These are phyloP conservation scores for Juglanconis juglandina DNA, from an alignment of 2,329 filamentous ascomycete species.

Conservation along the genomic window DNA sequence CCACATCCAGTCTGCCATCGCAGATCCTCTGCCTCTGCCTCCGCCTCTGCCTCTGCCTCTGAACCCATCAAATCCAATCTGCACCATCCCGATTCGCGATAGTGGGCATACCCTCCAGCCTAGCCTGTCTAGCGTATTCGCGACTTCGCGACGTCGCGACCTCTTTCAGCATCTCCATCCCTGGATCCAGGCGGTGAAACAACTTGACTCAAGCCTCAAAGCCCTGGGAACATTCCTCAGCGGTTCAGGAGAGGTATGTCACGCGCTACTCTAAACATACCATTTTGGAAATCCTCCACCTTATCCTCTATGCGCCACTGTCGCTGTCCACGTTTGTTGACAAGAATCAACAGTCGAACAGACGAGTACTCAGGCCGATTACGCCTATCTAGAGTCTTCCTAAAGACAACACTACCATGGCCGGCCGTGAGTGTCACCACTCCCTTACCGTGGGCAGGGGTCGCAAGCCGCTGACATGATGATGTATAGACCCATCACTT, in stretches of 20 bases:
- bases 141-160: too few relatives aligned
- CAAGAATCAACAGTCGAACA: neutral
- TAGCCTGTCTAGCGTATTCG: too few relatives aligned
- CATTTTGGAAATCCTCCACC: neutral
- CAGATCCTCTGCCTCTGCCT: neutral
- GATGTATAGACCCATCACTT: conserved; percentile 36
- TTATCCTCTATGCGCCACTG: neutral
- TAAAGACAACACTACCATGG: conserved; percentile 12
- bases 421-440: conserved; percentile 7
- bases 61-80: too few relatives aligned
- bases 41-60: too few relatives aligned
- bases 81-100: too few relatives aligned
- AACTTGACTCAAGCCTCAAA: neutral
- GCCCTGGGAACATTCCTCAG: too few relatives aligned
- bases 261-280: neutral
- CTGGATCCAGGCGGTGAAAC: neutral
- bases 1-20: neutral
- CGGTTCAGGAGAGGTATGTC: neutral
- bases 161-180: neutral
- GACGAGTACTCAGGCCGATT: neutral
- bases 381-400: neutral
- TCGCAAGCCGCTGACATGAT: neutral
- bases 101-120: too few relatives aligned
- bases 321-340: neutral
- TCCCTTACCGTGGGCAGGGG: neutral